phyloP scores from a whole-genome alignment of 345 rosid genomes.

The Syzygium aromaticum region DNA sequence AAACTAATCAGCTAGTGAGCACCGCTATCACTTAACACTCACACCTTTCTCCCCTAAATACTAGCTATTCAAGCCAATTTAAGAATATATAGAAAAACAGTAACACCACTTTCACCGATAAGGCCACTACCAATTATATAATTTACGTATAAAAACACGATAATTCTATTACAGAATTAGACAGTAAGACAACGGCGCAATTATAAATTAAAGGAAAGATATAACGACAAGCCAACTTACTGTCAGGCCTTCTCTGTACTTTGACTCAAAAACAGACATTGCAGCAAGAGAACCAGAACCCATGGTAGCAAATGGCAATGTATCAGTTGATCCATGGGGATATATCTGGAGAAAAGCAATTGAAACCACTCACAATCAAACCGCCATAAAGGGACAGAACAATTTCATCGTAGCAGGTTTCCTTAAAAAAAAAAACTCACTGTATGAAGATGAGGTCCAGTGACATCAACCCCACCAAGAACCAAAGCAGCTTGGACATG shows the following conservation, averaged over 20 bases:
- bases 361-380: not conserved
- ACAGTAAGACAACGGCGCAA: not conserved
- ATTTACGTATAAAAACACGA: not conserved
- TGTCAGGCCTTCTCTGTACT: constrained; percentile 13
- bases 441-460: constrained; percentile 18
- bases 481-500: constrained; percentile 16
- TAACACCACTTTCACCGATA: not conserved
- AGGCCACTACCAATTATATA: not conserved
- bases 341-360: constrained; percentile 6
- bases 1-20: not conserved
- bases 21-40: not conserved
- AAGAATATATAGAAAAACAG: not conserved
- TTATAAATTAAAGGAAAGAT: not conserved
- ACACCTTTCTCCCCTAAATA: not conserved
- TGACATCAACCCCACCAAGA: constrained; percentile 17
- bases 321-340: constrained; percentile 20
- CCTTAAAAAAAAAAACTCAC: constrained; percentile 3
- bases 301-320: constrained; percentile 19
- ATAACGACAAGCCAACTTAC: constrained; percentile 1
- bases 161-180: not conserved
- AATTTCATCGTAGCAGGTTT: not conserved
- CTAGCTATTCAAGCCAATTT: not conserved
- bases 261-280: constrained; percentile 19
- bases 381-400: not conserved
- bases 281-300: constrained; percentile 24